phyloP scores from a whole-genome alignment of 2,329 filamentous ascomycete species.

The Scedosporium dehoogii region DNA sequence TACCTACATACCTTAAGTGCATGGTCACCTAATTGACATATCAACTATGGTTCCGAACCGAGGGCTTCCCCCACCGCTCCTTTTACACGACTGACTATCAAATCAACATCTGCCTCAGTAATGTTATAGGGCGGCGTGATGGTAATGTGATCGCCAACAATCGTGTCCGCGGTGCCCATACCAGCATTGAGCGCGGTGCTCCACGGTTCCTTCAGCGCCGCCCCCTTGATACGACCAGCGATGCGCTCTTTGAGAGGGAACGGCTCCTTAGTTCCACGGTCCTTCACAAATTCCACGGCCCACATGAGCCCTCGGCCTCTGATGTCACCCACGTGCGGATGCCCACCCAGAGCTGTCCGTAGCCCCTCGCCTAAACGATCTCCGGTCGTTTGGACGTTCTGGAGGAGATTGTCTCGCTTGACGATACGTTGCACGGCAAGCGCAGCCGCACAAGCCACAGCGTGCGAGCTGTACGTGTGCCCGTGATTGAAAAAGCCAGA shows the following conservation, averaged over 20 bases:
- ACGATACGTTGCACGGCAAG: slow-evolving; percentile 54
- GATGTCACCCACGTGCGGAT: slow-evolving; percentile 48
- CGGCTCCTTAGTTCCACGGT: slow-evolving; percentile 23
- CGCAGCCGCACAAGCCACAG: slow-evolving; percentile 48
- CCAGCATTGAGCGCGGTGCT: too few relatives aligned
- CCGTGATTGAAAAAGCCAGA: slow-evolving; percentile 36
- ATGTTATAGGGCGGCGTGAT: too few relatives aligned
- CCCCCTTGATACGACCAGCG: too few relatives aligned
- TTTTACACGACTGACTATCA: too few relatives aligned
- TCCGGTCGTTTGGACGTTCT: slow-evolving; percentile 48
- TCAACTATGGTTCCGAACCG: too few relatives aligned
- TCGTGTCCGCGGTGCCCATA: too few relatives aligned
- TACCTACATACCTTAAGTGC: too few relatives aligned
- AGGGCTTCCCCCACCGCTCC: too few relatives aligned
- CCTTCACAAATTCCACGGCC: slow-evolving; percentile 35
- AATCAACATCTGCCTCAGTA: too few relatives aligned
- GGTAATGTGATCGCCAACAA: too few relatives aligned
- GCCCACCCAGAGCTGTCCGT: slow-evolving; percentile 26
- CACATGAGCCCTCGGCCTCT: slow-evolving; percentile 47
- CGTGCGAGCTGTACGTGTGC: slow-evolving; percentile 53
- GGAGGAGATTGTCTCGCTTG: slow-evolving; percentile 43
- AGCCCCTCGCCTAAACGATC: slow-evolving; percentile 33
- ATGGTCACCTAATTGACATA: too few relatives aligned
- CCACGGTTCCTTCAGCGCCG: too few relatives aligned
- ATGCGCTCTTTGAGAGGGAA: slow-evolving; percentile 17